A percentile compares a stretch with the other conserved stretches of the same genome.
Evolutionary conservation across 75 land plant genomes (phyloP).

Genomic region (Cunninghamia lanceolata): DNA sequence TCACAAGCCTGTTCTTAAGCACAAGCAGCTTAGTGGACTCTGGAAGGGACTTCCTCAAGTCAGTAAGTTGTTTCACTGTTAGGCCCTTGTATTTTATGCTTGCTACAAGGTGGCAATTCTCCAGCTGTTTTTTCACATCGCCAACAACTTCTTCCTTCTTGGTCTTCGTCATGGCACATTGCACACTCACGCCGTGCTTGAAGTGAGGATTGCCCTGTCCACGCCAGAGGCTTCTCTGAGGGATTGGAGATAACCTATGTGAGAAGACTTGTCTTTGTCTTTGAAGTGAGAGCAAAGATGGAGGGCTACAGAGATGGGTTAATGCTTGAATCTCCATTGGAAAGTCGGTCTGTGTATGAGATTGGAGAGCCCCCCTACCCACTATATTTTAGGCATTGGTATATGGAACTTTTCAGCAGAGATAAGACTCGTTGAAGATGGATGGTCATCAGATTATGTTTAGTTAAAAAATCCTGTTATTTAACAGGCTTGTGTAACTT

Average conservation of each 20-base stretch:
- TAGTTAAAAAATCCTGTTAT: too few relatives aligned
- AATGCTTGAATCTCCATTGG: constrained; percentile 2
- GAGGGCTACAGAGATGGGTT: neutral
- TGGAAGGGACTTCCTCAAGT: constrained; percentile 63
- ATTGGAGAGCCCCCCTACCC: neutral
- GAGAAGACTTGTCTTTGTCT: neutral
- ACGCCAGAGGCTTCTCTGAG: neutral
- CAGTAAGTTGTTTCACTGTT: constrained; percentile 80
- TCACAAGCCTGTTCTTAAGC: constrained; percentile 89
- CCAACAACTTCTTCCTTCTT: constrained; percentile 89
- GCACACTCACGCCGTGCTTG: constrained; percentile 12
- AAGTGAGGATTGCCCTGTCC: neutral
- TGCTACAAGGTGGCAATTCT: constrained; percentile 78
- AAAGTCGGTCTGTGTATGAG: neutral
- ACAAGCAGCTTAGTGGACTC: constrained; percentile 62
- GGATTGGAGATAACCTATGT: neutral
- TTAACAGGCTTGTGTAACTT: too few relatives aligned
- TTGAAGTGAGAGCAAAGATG: neutral
- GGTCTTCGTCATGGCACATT: constrained; percentile 69
- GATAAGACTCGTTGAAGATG: neutral
- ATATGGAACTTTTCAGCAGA: neutral
- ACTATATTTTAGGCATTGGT: neutral
- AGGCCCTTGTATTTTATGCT: constrained; percentile 80
- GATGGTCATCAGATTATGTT: neutral
- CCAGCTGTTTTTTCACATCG: constrained; percentile 63